A percentile compares a stretch with the other conserved stretches of the same genome.
Evolutionary conservation across 345 rosid species (phyloP).

Genomic region (Raphanus raphanistrum): DNA sequence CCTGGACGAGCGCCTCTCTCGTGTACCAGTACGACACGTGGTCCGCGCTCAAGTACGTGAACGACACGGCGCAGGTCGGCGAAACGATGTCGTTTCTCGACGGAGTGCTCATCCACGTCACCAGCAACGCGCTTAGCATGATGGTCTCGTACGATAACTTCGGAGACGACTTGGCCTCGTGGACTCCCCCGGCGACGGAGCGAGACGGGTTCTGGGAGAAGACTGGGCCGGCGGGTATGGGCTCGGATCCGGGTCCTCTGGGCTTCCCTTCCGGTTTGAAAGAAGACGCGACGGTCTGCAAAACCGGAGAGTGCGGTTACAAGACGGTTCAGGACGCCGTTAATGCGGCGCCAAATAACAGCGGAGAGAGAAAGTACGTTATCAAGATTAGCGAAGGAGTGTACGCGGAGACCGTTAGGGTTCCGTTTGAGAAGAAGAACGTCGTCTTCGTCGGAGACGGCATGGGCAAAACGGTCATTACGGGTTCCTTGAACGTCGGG

Average conservation of each 20-base stretch:
- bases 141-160: slow-evolving; percentile 55
- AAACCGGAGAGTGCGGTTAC: slow-evolving; percentile 46
- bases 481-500: slow-evolving; percentile 59
- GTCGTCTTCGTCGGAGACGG: slow-evolving; percentile 84
- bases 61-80: slow-evolving; percentile 50
- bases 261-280: slow-evolving; percentile 48
- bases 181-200: slow-evolving; percentile 76
- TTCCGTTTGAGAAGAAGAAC: slow-evolving; percentile 76
- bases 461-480: slow-evolving; percentile 78
- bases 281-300: slow-evolving; percentile 72
- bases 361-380: slow-evolving; percentile 47
- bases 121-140: slow-evolving; percentile 80
- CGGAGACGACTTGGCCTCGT: slow-evolving; percentile 48
- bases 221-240: slow-evolving; percentile 33
- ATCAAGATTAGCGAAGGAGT: slow-evolving; percentile 61
- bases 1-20: slow-evolving; percentile 78
- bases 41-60: slow-evolving; percentile 66
- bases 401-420: slow-evolving; percentile 69
- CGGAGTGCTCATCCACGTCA: slow-evolving; percentile 39
- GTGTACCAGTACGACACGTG: slow-evolving; percentile 77
- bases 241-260: slow-evolving; percentile 27
- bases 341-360: slow-evolving; percentile 63
- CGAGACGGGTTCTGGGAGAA: slow-evolving; percentile 71
- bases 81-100: slow-evolving; percentile 66
- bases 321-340: slow-evolving; percentile 83